Evolutionary conservation across 306 rosid genomes (phyloP).

Genomic region (Glycine soja): DNA sequence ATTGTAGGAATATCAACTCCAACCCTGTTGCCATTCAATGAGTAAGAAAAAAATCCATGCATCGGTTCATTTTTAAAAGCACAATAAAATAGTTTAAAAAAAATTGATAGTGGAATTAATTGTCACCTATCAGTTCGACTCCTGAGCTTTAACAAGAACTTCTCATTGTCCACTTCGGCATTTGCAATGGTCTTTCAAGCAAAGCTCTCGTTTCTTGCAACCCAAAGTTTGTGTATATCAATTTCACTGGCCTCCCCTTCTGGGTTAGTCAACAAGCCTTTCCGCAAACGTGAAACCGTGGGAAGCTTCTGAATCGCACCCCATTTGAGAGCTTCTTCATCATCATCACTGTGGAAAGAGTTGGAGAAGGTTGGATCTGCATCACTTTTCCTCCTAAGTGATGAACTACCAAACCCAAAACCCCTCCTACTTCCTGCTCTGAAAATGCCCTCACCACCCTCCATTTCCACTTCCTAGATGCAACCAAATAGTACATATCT

Average conservation of each 20-base stretch:
- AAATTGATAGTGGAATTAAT: too few relatives aligned
- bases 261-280: slow-evolving; percentile 41
- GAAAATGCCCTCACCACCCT: neutral
- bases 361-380: slow-evolving; percentile 35
- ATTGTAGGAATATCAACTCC: slow-evolving; percentile 75
- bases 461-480: slow-evolving; percentile 3
- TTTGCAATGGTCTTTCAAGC: slow-evolving; percentile 64
- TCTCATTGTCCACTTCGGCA: slow-evolving; percentile 79
- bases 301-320: slow-evolving; percentile 56
- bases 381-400: slow-evolving; percentile 31
- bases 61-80: too few relatives aligned
- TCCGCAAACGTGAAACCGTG: slow-evolving; percentile 48
- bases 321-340: slow-evolving; percentile 58
- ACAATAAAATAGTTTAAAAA: too few relatives aligned
- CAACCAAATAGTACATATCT: neutral
- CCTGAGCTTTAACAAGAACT: slow-evolving; percentile 71
- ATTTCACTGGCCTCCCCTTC: slow-evolving; percentile 69
- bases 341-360: slow-evolving; percentile 40
- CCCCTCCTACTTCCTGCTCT: too few relatives aligned
- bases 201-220: slow-evolving; percentile 59
- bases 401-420: too few relatives aligned
- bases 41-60: neutral
- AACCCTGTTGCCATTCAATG: slow-evolving; percentile 49
- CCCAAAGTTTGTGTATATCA: slow-evolving; percentile 64
- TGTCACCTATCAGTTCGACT: slow-evolving; percentile 65